phyloP scores from a whole-genome alignment of 192 early-diverging fungal species.

The Umbelopsis sp. region DNA sequence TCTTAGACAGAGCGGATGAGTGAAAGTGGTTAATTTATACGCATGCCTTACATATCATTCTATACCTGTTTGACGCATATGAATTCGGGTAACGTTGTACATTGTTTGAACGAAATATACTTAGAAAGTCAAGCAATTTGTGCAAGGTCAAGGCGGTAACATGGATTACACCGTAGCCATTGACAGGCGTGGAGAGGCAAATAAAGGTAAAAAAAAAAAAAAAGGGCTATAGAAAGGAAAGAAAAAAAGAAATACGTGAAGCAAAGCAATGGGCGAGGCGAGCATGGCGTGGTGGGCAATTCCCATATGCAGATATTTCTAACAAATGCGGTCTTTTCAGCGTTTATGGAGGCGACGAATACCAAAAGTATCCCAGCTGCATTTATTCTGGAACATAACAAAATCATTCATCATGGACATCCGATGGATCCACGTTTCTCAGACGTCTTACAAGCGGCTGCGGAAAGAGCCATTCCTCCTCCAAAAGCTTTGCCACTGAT shows the following conservation, averaged over 20 bases:
- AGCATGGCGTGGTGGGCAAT: neutral
- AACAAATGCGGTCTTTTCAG: conserved; percentile 15
- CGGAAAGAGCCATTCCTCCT: conserved; percentile 32
- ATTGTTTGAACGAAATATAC: neutral
- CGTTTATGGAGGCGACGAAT: conserved; percentile 44
- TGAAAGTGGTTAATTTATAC: too few species aligned
- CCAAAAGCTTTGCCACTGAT: conserved; percentile 46
- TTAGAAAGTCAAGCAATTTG: conserved; percentile 52
- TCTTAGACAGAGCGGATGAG: neutral
- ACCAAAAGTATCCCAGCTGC: conserved; percentile 57
- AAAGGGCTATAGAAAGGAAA: neutral
- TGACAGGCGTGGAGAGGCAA: conserved; percentile 29
- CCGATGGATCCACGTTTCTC: conserved; percentile 51
- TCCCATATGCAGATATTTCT: neutral
- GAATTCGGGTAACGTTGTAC: neutral
- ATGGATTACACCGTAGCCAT: conserved; percentile 61
- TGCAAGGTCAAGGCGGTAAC: conserved; percentile 35
- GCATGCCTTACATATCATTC: too few species aligned
- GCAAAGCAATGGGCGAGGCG: too few species aligned
- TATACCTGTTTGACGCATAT: neutral
- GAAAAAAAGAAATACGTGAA: too few species aligned
- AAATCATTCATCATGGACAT: conserved; percentile 52
- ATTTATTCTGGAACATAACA: conserved; percentile 47
- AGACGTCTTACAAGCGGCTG: conserved; percentile 25
- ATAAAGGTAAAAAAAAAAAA: conserved; percentile 18